Evolutionary conservation across 1,284 basidiomycete genomes (phyloP), one percentile per base, ranked within the genome.

Genomic region (Trametes versicolor): DNA sequence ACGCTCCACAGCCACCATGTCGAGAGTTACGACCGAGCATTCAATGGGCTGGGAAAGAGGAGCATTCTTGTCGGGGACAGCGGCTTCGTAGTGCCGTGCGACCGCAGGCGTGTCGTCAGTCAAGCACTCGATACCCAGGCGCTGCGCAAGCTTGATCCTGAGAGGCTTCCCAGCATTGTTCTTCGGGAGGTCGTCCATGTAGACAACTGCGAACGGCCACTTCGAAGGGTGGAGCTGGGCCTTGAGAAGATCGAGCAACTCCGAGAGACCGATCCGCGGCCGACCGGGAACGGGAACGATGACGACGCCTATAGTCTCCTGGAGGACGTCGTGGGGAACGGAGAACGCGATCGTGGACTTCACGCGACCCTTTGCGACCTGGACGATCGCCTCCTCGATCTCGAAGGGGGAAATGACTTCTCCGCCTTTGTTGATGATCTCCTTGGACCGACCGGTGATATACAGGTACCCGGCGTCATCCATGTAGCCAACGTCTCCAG

Each of bases 331-430:
- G 69, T 83, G 82, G 43, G 81, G 78, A 29, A 82, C 70, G 2
- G 79, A 77, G 69, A 83, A 83, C 3, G 81, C 81, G 41, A 83
- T 69, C 2, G 75, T 74, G 51, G 75, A 75, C 79, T 82, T 79
- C n/a, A 83, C 80, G 56, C 74, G 75, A 53, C 75, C 74, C 67
- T 77, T 80, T 13, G 80, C 81, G 12, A 78, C 79, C 10, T 76
- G 79, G 32, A 77, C 73, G 27, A 84, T 77, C 7, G 83, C 83
- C 70, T 84, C 83, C 71, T 84, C 83, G 29, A 84, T 74, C 76
- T 91, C 88, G 66, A 90, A 85, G 1, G 89, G 89, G 7, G 85
- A 87, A 64, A 90, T 86, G 67, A 90, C 89, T 74, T 91, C 89
- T 2, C 89, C 89, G 15, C 87, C 87, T 65, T 84, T 83, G 73